phyloP scores from a whole-genome alignment of 306 rosid species.

The Prosopis cineraria region DNA sequence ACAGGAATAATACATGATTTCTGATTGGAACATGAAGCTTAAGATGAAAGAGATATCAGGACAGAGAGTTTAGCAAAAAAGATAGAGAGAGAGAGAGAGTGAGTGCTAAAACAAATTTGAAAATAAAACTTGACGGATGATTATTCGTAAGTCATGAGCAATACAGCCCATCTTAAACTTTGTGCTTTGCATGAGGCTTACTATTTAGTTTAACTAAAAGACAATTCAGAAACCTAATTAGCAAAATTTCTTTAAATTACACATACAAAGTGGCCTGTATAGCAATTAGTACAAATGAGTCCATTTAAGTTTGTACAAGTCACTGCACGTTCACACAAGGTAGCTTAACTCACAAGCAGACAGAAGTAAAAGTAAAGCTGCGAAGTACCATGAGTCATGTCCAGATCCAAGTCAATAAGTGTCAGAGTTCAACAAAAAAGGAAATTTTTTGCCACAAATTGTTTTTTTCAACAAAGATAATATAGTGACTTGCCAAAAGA shows the following conservation, averaged over 20 bases:
- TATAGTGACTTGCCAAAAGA: neutral
- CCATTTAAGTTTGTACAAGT: neutral
- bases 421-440: neutral
- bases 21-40: neutral
- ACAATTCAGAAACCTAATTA: neutral
- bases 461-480: neutral
- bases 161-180: neutral
- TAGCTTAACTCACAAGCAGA: neutral
- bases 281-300: neutral
- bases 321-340: neutral
- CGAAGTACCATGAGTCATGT: neutral
- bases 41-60: neutral
- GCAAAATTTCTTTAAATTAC: neutral
- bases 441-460: constrained; percentile 1
- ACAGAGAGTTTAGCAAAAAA: neutral
- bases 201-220: neutral
- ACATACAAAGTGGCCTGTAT: constrained; percentile 16
- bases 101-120: neutral
- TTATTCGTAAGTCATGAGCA: neutral
- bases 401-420: neutral
- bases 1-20: neutral
- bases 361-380: neutral
- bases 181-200: neutral
- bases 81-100: no score
- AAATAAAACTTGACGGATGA: constrained; percentile 3